Evolutionary conservation across 805 yeast genomes (phyloP).

Genomic region (Komagataella pseudopastoris): DNA sequence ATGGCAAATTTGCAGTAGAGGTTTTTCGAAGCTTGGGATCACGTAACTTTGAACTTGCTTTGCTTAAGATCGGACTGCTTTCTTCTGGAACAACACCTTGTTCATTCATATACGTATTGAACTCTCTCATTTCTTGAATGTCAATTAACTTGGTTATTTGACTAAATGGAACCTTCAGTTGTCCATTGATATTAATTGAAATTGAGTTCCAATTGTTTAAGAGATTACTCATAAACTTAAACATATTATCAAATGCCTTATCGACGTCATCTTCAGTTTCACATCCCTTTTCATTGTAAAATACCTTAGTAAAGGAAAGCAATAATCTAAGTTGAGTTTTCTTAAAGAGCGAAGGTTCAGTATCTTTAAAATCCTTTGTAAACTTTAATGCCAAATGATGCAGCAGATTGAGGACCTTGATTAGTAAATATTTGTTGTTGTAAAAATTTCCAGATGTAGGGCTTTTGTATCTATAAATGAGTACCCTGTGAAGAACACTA

Average conservation of each 20-base stretch:
- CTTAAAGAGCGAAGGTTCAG: conserved; percentile 1
- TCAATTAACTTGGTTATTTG: conserved; percentile 1
- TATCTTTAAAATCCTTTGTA: conserved; percentile 11
- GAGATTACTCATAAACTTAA: conserved; percentile 12
- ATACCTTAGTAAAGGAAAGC: conserved; percentile 16
- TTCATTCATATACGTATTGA: neutral
- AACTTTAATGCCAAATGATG: conserved; percentile 11
- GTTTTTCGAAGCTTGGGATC: neutral
- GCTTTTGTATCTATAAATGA: neutral
- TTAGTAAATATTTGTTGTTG: conserved; percentile 24
- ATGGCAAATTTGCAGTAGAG: neutral
- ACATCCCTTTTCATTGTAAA: conserved; percentile 2
- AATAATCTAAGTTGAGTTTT: conserved; percentile 17
- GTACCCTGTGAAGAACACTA: conserved; percentile 5
- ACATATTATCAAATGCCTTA: conserved; percentile 11
- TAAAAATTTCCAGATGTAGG: conserved; percentile 6
- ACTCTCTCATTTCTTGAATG: neutral
- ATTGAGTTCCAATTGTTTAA: conserved; percentile 11
- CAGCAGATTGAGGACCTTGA: conserved; percentile 25
- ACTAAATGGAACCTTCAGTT: conserved; percentile 11
- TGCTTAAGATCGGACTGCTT: neutral
- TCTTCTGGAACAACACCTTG: neutral
- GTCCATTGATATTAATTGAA: neutral
- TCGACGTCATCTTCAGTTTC: conserved; percentile 6
- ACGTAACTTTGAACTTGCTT: neutral